These are phyloP conservation scores for Lycium ferocissimum DNA, from an alignment of 257 asterid species.

Conservation along the genomic window DNA sequence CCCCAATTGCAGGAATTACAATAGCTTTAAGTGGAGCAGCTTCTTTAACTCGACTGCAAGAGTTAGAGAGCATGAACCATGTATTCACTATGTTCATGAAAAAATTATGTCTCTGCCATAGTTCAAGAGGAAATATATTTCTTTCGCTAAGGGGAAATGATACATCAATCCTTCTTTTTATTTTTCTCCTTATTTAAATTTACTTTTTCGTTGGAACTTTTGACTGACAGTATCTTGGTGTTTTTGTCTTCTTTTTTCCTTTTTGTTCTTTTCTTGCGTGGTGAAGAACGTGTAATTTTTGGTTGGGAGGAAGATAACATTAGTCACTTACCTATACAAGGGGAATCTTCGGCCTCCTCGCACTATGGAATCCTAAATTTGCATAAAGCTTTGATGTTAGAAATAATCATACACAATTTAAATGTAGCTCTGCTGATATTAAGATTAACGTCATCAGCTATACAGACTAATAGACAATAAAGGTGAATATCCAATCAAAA, in stretches of 20 bases:
- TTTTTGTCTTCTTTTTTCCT: not conserved
- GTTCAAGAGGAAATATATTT: constrained; percentile 23
- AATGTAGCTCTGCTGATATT: not conserved
- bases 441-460: not conserved
- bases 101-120: not conserved
- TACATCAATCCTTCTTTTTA: constrained; percentile 23
- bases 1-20: constrained; percentile 78
- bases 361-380: constrained; percentile 77
- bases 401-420: not conserved
- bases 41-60: constrained; percentile 82
- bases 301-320: constrained; percentile 11
- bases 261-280: not conserved
- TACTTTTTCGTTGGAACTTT: not conserved
- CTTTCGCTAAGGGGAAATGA: not conserved
- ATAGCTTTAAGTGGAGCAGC: constrained; percentile 68
- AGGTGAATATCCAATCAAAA: constrained; percentile 5
- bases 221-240: not conserved
- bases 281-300: not conserved
- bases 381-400: constrained; percentile 34
- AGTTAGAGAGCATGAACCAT: constrained; percentile 20
- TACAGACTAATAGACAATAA: not conserved
- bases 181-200: not conserved
- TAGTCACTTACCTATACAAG: constrained; percentile 74
- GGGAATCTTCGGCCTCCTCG: constrained; percentile 89
- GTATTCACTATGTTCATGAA: constrained; percentile 13